Conservation (phyloP, 371 early-diverging fungal genomes). For the Rhizomucor pusillus region DNA sequence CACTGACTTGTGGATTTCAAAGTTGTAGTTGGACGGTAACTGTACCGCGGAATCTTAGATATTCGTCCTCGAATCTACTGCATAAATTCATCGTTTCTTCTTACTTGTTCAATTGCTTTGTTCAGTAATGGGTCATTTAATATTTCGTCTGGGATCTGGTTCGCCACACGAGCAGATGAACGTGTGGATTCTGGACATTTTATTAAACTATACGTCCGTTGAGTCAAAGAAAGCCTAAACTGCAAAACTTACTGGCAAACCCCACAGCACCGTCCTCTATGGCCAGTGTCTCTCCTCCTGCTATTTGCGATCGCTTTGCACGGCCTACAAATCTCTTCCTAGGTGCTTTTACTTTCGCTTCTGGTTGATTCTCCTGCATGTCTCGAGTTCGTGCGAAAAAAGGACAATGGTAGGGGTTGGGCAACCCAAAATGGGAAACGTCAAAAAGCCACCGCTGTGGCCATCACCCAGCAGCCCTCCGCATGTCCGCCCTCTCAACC, state of each 20-base stretch:
- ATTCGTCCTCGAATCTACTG: neutral
- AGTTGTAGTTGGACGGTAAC: constrained; percentile 98
- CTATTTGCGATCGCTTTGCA: constrained; percentile 33
- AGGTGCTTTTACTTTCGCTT: constrained; percentile 32
- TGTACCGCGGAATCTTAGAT: constrained; percentile 11
- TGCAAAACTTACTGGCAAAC: constrained; percentile 32
- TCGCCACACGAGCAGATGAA: constrained; percentile 51
- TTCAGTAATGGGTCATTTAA: constrained; percentile 77
- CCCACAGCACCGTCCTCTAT: constrained; percentile 62
- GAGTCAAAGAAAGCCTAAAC: too few species aligned
- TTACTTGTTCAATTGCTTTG: constrained; percentile 74
- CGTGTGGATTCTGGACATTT: constrained; percentile 15
- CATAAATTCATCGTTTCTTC: neutral
- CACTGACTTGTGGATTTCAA: constrained; percentile 98
- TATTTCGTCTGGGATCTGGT: constrained; percentile 86
- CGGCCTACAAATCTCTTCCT: constrained; percentile 65
- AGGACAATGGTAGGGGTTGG: too few species aligned
- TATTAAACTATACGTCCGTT: too few species aligned
- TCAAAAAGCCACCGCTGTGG: too few species aligned
- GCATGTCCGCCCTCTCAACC: too few species aligned
- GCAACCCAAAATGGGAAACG: too few species aligned
- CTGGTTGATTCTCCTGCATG: constrained; percentile 3
- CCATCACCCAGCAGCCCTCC: too few species aligned
- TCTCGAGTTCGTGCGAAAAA: too few species aligned
- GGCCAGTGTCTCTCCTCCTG: constrained; percentile 21